Percentiles rank a stretch among this genome's conserved stretches.
phyloP scores from a whole-genome alignment of 176 grass and related monocot species.

The Guadua angustifolia region DNA sequence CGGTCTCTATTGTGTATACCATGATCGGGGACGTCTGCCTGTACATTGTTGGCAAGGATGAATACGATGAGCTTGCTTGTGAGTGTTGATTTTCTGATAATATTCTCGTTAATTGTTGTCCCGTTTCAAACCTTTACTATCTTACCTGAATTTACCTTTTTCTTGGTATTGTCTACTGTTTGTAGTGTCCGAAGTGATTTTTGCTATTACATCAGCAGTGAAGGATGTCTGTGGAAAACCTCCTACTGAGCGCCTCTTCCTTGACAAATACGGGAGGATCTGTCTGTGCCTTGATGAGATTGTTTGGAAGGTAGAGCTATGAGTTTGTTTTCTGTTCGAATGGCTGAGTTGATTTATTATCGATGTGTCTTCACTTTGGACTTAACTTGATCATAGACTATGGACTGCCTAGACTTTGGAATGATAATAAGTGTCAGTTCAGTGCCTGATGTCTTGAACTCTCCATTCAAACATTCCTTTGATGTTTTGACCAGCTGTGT shows the following conservation, averaged over 20 bases:
- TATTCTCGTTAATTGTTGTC: neutral
- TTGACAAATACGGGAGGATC: conserved; percentile 91
- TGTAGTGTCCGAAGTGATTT: conserved; percentile 90
- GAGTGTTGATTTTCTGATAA: conserved; percentile 39
- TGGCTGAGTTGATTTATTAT: too few species aligned
- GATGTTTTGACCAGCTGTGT: conserved; percentile 14
- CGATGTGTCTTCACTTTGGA: neutral
- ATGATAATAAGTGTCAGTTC: neutral
- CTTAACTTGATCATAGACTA: neutral
- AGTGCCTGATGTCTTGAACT: neutral
- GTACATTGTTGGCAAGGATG: conserved; percentile 97
- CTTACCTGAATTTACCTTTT: neutral
- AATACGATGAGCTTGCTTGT: conserved; percentile 97
- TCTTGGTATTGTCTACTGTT: neutral
- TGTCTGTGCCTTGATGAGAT: conserved; percentile 94
- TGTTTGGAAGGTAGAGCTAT: conserved; percentile 74
- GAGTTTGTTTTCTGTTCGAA: neutral
- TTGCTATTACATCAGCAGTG: conserved; percentile 84
- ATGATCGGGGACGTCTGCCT: conserved; percentile 87
- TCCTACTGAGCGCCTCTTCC: conserved; percentile 82
- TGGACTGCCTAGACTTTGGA: neutral
- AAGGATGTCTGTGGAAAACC: conserved; percentile 91
- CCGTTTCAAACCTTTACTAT: neutral
- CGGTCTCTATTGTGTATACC: conserved; percentile 92
- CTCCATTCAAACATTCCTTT: neutral